Evolutionary conservation across 225 moss, liverwort and hornwort genomes (phyloP).

Genomic region (Straminergon stramineum): DNA sequence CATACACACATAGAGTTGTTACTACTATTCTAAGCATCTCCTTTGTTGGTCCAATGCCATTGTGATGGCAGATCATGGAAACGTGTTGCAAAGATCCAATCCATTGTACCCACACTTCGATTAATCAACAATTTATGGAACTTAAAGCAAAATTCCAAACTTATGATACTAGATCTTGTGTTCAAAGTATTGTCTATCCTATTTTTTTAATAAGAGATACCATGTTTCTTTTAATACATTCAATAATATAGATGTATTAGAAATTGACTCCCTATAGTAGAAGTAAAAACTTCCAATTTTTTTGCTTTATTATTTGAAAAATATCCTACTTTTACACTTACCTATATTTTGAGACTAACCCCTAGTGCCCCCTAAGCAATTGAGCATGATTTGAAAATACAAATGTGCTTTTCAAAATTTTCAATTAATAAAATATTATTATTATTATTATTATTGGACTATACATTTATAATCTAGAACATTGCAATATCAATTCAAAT

Average conservation of each 20-base stretch:
- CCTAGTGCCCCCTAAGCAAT: no score
- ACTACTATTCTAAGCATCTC: no score
- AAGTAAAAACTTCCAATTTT: no score
- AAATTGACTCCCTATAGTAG: rapidly evolving
- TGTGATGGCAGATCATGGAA: no score
- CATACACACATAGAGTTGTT: rapidly evolving
- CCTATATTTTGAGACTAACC: no score
- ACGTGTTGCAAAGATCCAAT: no score
- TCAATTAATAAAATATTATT: neutral
- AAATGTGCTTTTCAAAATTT: neutral
- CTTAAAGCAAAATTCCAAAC: rapidly evolving
- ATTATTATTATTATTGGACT: no score
- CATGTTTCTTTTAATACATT: neutral
- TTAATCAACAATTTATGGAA: no score
- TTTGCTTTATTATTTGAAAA: no score
- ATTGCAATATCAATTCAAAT: neutral
- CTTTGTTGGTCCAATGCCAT: no score
- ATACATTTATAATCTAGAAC: neutral
- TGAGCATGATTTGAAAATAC: neutral
- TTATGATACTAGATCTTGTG: rapidly evolving
- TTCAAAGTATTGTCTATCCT: neutral
- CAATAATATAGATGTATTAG: neutral
- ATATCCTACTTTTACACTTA: no score
- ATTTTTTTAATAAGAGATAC: neutral
- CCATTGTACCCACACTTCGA: rapidly evolving